Conservation (phyloP, 257 asterid species). For the Nicotiana knightiana region DNA sequence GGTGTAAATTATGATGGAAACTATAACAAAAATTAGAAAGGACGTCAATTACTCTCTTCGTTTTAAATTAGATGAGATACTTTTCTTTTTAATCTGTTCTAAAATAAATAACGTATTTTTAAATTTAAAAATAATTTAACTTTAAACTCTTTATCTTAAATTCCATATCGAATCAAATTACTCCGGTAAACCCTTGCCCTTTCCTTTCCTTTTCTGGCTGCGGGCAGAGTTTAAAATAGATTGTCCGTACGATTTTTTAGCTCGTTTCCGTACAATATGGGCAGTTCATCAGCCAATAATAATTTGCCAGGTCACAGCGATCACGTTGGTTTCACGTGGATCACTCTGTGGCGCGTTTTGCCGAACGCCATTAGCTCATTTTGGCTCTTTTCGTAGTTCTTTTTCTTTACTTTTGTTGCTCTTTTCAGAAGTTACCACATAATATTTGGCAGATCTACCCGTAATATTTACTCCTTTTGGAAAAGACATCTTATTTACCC, state of each 20-base stretch:
- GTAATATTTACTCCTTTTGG: too few relatives aligned
- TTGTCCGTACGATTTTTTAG: background rate
- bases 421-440: background rate
- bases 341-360: background rate
- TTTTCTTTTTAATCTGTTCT: too few relatives aligned
- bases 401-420: too few relatives aligned
- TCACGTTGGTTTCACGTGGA: background rate
- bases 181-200: background rate
- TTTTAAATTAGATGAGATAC: too few relatives aligned
- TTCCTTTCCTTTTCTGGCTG: background rate
- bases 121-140: too few relatives aligned
- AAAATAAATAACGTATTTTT: too few relatives aligned
- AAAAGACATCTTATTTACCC: too few relatives aligned
- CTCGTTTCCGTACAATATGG: background rate
- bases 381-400: background rate
- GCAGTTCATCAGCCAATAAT: background rate
- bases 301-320: background rate
- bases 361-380: background rate
- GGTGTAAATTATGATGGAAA: too few relatives aligned
- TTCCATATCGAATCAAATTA: too few relatives aligned
- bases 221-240: background rate
- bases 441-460: background rate
- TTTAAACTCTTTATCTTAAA: too few relatives aligned
- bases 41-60: too few relatives aligned
- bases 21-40: too few relatives aligned